These are phyloP conservation scores for Chytriomyces confervae DNA, from an alignment of 192 early-diverging fungal genomes.

Conservation along the genomic window DNA sequence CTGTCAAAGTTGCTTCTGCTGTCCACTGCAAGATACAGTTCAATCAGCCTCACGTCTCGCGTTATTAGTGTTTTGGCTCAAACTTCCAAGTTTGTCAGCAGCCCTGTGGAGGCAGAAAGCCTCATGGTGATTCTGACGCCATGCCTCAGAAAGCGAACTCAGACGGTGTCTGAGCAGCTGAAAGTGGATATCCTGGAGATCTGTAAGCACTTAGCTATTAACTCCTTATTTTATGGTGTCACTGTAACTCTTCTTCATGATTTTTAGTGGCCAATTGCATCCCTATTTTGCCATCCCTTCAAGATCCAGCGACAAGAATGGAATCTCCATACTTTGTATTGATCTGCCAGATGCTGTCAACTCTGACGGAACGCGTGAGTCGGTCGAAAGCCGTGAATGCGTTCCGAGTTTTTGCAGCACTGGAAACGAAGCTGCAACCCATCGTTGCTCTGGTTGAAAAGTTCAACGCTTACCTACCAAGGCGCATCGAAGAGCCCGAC, in stretches of 20 bases:
- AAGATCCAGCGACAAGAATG: slow-evolving; percentile 24
- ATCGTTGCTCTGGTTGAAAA: slow-evolving; percentile 69
- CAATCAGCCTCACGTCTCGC: slow-evolving; percentile 51
- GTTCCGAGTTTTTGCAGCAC: slow-evolving; percentile 66
- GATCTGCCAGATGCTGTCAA: slow-evolving; percentile 75
- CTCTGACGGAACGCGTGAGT: slow-evolving; percentile 64
- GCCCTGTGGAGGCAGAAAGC: slow-evolving; percentile 67
- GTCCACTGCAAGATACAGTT: slow-evolving; percentile 32
- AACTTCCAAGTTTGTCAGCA: slow-evolving; percentile 73
- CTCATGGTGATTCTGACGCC: slow-evolving; percentile 85
- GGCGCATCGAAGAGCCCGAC: slow-evolving; percentile 85
- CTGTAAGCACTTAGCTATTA: slow-evolving; percentile 53
- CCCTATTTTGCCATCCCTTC: slow-evolving; percentile 67
- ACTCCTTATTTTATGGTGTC: too few relatives aligned
- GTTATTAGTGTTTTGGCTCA: slow-evolving; percentile 82
- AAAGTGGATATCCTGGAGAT: slow-evolving; percentile 87
- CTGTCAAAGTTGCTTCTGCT: slow-evolving; percentile 42
- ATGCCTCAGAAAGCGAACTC: slow-evolving; percentile 72
- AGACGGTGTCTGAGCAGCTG: slow-evolving; percentile 74
- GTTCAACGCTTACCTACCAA: slow-evolving; percentile 78
- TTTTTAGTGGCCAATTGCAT: slow-evolving; percentile 56
- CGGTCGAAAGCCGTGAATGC: slow-evolving; percentile 69
- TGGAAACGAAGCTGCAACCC: slow-evolving; percentile 58
- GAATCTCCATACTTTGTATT: slow-evolving; percentile 64
- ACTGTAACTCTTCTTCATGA: too few relatives aligned